phyloP scores from a whole-genome alignment of 208 protist genomes.

The Trypanosoma mega region DNA sequence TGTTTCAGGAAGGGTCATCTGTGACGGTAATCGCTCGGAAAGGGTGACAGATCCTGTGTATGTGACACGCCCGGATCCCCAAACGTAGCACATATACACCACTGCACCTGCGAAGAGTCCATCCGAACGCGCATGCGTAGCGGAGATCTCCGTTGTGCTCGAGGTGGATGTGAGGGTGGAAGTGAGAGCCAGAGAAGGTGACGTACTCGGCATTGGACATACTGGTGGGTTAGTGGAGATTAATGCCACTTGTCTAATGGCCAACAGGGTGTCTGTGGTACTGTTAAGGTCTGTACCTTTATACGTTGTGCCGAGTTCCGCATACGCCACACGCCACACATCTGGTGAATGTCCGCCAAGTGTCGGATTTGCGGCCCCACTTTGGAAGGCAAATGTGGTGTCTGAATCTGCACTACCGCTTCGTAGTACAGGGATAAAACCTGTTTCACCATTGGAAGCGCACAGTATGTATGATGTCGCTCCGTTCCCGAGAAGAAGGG shows the following conservation, averaged over 20 bases:
- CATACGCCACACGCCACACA: slow-evolving; percentile 68
- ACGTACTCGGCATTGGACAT: slow-evolving; percentile 41
- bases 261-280: slow-evolving; percentile 47
- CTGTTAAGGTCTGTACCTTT: slow-evolving; percentile 46
- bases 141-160: slow-evolving; percentile 27
- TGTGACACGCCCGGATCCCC: slow-evolving; percentile 45
- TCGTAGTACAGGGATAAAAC: slow-evolving; percentile 68
- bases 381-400: slow-evolving; percentile 50
- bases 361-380: slow-evolving; percentile 33
- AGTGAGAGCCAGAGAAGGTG: slow-evolving; percentile 30
- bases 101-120: slow-evolving; percentile 28
- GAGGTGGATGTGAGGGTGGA: slow-evolving; percentile 31
- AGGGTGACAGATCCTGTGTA: slow-evolving; percentile 57
- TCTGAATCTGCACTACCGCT: slow-evolving; percentile 25
- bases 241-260: slow-evolving; percentile 33
- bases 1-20: slow-evolving; percentile 25
- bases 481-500: slow-evolving; percentile 28
- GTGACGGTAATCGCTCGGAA: slow-evolving; percentile 38
- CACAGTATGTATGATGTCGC: slow-evolving; percentile 66
- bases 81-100: slow-evolving; percentile 80
- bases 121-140: slow-evolving; percentile 49
- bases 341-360: slow-evolving; percentile 32
- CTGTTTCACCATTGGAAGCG: slow-evolving; percentile 25
- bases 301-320: slow-evolving; percentile 52
- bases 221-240: slow-evolving; percentile 34